phyloP scores from a whole-genome alignment of 2,329 filamentous ascomycete genomes.

The Aspergillus sp. region DNA sequence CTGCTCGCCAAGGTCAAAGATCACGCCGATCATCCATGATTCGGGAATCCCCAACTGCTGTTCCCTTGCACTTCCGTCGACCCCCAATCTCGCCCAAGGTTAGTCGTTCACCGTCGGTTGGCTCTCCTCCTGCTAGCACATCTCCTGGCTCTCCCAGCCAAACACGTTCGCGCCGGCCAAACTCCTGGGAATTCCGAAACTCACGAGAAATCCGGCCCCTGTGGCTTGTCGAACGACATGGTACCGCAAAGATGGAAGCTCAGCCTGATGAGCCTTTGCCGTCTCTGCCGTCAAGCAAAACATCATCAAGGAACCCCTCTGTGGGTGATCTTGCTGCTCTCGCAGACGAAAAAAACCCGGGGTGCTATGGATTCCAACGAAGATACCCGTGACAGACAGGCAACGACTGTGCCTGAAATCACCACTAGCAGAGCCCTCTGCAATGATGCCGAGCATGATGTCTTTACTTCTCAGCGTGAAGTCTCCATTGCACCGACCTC shows the following conservation, averaged over 20 bases:
- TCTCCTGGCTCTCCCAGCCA: slow-evolving; percentile 40
- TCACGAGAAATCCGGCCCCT: slow-evolving; percentile 71
- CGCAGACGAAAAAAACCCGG: slow-evolving; percentile 25
- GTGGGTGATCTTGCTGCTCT: slow-evolving; percentile 28
- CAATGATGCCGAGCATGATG: slow-evolving; percentile 32
- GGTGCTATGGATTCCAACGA: slow-evolving; percentile 1
- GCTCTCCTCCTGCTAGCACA: slow-evolving; percentile 32
- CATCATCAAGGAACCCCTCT: slow-evolving; percentile 25
- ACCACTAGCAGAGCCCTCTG: slow-evolving; percentile 28
- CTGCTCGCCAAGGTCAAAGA: slow-evolving; percentile 3
- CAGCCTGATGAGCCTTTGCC: slow-evolving; percentile 41
- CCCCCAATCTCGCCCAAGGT: slow-evolving; percentile 43
- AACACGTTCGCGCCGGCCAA: slow-evolving; percentile 41
- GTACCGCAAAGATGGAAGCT: slow-evolving; percentile 35
- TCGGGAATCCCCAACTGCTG: slow-evolving; percentile 47
- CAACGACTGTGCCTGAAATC: slow-evolving; percentile 20
- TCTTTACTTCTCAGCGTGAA: slow-evolving; percentile 59
- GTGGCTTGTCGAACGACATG: slow-evolving; percentile 69
- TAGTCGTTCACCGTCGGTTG: slow-evolving; percentile 37
- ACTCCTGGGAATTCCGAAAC: slow-evolving; percentile 49
- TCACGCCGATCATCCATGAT: slow-evolving; percentile 25
- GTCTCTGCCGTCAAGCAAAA: slow-evolving; percentile 23
- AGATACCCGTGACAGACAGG: slow-evolving; percentile 12
- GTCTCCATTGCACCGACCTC: slow-evolving; percentile 62
- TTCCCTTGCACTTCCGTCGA: slow-evolving; percentile 53